Conservation (phyloP, 1,284 basidiomycete species). For the Austroboletus sp. region DNA sequence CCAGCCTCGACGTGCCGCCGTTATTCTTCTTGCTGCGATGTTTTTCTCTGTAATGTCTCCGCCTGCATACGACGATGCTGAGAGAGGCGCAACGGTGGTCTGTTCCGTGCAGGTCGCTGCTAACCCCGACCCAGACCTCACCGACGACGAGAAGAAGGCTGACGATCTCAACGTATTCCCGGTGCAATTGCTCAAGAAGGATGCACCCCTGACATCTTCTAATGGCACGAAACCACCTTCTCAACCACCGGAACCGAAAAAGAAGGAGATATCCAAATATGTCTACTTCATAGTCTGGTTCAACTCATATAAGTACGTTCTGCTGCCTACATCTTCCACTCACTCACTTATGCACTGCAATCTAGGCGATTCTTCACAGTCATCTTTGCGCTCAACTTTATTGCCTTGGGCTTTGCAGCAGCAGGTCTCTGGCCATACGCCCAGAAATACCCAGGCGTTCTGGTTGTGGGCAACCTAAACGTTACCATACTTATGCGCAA, state of each 20-base stretch:
- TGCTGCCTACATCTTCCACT: neutral
- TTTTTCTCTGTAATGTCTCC: conserved; percentile 32
- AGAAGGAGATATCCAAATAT: conserved; percentile 49
- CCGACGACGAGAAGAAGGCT: conserved; percentile 36
- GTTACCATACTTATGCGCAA: conserved; percentile 51
- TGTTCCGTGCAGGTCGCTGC: conserved; percentile 26
- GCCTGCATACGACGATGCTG: conserved; percentile 44
- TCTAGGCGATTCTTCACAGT: conserved; percentile 61
- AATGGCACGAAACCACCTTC: no score
- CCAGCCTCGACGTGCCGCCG: conserved; percentile 13
- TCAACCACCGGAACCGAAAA: conserved; percentile 11
- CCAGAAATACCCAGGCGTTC: conserved; percentile 50
- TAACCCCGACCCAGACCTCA: conserved; percentile 13
- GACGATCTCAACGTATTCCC: no score
- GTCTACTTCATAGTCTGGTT: conserved; percentile 59
- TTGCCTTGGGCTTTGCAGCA: conserved; percentile 53
- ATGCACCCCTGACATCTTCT: no score
- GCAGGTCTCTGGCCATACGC: conserved; percentile 63
- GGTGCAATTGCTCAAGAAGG: no score
- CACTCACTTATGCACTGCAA: neutral
- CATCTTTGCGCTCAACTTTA: conserved; percentile 52
- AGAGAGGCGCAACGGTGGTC: conserved; percentile 42
- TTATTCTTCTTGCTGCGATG: conserved; percentile 15
- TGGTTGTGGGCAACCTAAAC: conserved; percentile 52
- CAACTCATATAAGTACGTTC: conserved; percentile 55